These are phyloP conservation scores for Pythium dissotocum DNA, from an alignment of 352 stramenopile genomes.

Conservation along the genomic window DNA sequence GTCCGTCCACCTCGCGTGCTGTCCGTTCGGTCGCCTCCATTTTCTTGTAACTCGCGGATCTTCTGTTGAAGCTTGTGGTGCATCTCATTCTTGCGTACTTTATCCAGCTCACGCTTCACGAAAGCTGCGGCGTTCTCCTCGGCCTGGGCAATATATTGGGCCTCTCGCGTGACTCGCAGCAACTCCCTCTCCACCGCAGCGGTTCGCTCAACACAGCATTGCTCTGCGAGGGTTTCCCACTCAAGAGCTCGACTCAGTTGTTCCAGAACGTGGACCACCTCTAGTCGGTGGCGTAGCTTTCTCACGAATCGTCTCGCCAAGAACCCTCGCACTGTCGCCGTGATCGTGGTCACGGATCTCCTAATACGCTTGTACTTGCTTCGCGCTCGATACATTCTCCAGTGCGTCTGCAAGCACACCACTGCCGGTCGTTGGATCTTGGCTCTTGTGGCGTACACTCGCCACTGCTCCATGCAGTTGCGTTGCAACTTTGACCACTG, in stretches of 20 bases:
- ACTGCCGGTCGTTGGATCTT: background rate
- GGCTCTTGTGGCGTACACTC: background rate
- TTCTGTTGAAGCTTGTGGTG: slow-evolving; percentile 17
- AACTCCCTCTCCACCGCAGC: slow-evolving; percentile 13
- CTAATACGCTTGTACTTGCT: background rate
- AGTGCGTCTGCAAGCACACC: slow-evolving; percentile 11
- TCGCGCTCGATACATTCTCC: slow-evolving; percentile 10
- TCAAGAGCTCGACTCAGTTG: slow-evolving; percentile 6
- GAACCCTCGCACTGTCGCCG: slow-evolving; percentile 1
- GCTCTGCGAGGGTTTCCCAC: background rate
- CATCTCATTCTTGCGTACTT: slow-evolving; percentile 20
- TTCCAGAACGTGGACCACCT: slow-evolving; percentile 6
- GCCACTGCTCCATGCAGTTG: slow-evolving; percentile 9
- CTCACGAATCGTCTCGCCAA: slow-evolving; percentile 7
- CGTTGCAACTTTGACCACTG: slow-evolving; percentile 21
- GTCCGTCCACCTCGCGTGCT: background rate
- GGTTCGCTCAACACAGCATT: background rate
- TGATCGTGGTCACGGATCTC: background rate
- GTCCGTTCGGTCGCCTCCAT: background rate
- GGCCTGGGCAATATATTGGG: background rate
- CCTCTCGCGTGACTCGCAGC: background rate
- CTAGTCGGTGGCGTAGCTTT: background rate
- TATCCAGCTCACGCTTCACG: slow-evolving; percentile 11
- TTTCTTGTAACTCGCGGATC: slow-evolving; percentile 4
- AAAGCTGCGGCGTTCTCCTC: background rate